Evolutionary conservation across 495 filamentous ascomycete species (phyloP), one percentile per base, ranked within the genome.

Genomic region (Hypoxylon trugodes): DNA sequence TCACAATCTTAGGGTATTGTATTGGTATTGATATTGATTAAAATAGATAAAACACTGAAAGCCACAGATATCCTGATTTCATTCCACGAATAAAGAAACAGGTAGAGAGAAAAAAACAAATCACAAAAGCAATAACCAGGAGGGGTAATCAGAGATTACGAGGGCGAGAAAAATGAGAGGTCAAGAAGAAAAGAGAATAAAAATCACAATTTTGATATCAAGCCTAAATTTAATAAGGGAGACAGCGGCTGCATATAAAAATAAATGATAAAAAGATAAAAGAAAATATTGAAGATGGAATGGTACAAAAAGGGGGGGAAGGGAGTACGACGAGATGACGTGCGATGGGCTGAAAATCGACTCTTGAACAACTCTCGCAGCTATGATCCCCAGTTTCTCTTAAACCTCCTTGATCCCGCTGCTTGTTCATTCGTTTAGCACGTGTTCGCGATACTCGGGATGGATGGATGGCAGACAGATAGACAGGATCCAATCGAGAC

Each of bases 391-490:
- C n/a, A n/a, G n/a, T n/a, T 51, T 55, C 26, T 26, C 35, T 51
- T 42, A 13, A 22, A 49, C 4, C 24, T 26, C 36, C 3, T 32
- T 16, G 28, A 38, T 16, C 19, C 30, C n/a, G 18, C 18, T 18
- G 18, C 19, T 35, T 45, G 36, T n/a, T 55, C 63, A 52, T n/a
- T 59, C 24, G 24, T 66, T 35, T 62, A 18, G 64, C 64, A 67
- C 64, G 64, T 67, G 64, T 57, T 62, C 15, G 40, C 46, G 35
- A 59, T 59, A 30, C 52, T 30, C 54, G 25, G 58, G 52, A 61
- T 67, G 57, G 64, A 37, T 67, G 58, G 62, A 53, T 61, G 64
- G 58, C 45, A 60, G 38, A n/a, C n/a, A n/a, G n/a, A n/a, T n/a
- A n/a, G 28, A 47, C 45, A 51, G 36, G 50, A 60, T 42, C 45